Conservation (phyloP, 192 early-diverging fungal genomes). For the Coemansia aciculifera region DNA sequence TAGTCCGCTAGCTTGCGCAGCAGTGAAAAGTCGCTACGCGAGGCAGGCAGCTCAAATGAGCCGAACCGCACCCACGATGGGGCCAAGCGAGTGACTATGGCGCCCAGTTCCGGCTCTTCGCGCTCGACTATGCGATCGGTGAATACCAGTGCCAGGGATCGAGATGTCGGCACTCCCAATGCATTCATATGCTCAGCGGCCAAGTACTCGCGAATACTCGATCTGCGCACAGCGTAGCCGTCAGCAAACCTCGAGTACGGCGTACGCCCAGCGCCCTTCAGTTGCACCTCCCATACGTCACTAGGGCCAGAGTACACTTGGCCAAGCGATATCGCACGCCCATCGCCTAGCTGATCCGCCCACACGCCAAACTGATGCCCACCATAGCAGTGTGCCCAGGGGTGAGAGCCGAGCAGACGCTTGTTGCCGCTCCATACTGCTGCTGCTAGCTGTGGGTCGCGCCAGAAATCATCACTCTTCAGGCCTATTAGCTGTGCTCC, state of each 20-base stretch:
- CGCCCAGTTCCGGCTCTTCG: constrained; percentile 72
- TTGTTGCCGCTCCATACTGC: constrained; percentile 48
- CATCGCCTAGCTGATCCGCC: constrained; percentile 83
- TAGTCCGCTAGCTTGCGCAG: constrained; percentile 72
- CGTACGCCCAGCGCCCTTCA: constrained; percentile 86
- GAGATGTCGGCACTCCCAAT: constrained; percentile 71
- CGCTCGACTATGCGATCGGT: constrained; percentile 64
- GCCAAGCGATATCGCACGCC: constrained; percentile 79
- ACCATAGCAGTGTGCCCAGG: constrained; percentile 71
- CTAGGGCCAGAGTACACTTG: constrained; percentile 33
- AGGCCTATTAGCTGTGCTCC: constrained; percentile 29
- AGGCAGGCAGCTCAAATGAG: constrained; percentile 78
- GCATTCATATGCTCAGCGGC: constrained; percentile 61
- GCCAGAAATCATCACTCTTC: constrained; percentile 1
- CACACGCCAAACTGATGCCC: constrained; percentile 73
- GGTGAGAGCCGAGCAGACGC: constrained; percentile 52
- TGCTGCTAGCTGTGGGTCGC: constrained; percentile 23
- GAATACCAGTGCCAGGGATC: constrained; percentile 71
- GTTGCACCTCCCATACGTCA: constrained; percentile 71
- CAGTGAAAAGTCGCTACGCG: constrained; percentile 61
- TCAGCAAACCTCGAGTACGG: constrained; percentile 87
- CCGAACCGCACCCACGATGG: constrained; percentile 87
- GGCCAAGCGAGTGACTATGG: constrained; percentile 72
- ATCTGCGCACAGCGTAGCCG: constrained; percentile 84
- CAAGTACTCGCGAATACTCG: constrained; percentile 84